A percentile compares a stretch with the other conserved stretches of the same genome.
phyloP scores from a whole-genome alignment of 352 stramenopile genomes.

The Peronospora destructor region DNA sequence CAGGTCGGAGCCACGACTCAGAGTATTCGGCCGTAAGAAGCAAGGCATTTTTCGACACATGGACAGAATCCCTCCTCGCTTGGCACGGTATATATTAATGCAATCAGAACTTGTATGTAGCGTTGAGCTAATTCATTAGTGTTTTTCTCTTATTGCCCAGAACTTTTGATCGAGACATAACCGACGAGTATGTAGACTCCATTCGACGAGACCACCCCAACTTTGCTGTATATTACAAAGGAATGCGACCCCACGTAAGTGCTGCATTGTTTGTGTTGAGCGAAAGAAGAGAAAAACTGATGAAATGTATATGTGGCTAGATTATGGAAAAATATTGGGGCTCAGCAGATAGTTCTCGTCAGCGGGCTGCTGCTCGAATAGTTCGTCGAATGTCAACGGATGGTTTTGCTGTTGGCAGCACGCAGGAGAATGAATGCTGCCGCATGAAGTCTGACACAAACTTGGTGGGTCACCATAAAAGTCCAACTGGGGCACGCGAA shows the following conservation, averaged over 20 bases:
- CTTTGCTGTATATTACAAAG: constrained; percentile 56
- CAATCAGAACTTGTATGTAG: background rate
- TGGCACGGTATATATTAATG: constrained; percentile 34
- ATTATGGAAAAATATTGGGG: constrained; percentile 57
- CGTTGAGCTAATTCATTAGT: background rate
- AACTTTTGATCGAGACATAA: constrained; percentile 65
- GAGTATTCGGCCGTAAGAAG: constrained; percentile 59
- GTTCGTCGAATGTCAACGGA: constrained; percentile 39
- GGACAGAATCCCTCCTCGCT: constrained; percentile 45
- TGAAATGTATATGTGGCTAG: constrained; percentile 6
- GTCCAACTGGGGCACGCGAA: constrained; percentile 12
- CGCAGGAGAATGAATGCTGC: constrained; percentile 34
- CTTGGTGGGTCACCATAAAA: constrained; percentile 9
- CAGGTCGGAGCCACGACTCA: constrained; percentile 44
- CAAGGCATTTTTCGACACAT: constrained; percentile 52
- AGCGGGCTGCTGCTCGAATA: constrained; percentile 51
- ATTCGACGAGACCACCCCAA: constrained; percentile 56
- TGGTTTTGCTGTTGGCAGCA: constrained; percentile 13
- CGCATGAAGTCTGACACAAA: constrained; percentile 37
- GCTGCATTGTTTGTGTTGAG: constrained; percentile 1
- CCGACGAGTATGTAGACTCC: constrained; percentile 45
- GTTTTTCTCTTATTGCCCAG: constrained; percentile 21
- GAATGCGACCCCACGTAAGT: constrained; percentile 27
- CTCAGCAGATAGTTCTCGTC: constrained; percentile 45
- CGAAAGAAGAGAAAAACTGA: background rate